phyloP scores from a whole-genome alignment of 768 basidiomycete species.

The Russula virescens region DNA sequence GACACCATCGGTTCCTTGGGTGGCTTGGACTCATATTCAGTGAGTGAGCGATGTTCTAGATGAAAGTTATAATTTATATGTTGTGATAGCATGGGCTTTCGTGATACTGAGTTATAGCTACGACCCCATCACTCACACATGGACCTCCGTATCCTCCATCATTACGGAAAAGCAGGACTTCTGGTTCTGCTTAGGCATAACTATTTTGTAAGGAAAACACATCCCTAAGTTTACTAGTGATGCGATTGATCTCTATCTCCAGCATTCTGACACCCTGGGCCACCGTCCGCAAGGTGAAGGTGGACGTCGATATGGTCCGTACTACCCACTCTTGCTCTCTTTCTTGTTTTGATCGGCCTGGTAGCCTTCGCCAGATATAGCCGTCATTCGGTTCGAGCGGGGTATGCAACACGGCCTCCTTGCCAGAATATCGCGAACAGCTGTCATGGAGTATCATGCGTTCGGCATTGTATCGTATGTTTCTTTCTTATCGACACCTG shows the following conservation, averaged over 20 bases:
- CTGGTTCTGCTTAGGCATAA: slow-evolving; percentile 73
- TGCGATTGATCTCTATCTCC: slow-evolving; percentile 2
- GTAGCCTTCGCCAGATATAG: slow-evolving; percentile 75
- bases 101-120: slow-evolving; percentile 64
- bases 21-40: slow-evolving; percentile 55
- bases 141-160: slow-evolving; percentile 49
- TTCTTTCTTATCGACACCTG: neutral
- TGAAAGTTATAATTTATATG: no score
- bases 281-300: slow-evolving; percentile 63
- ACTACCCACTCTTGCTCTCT: neutral
- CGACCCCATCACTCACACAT: slow-evolving; percentile 47
- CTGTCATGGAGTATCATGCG: slow-evolving; percentile 77
- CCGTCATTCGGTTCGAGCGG: slow-evolving; percentile 70
- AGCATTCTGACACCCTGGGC: slow-evolving; percentile 73
- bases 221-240: neutral
- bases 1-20: slow-evolving; percentile 73
- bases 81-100: slow-evolving; percentile 48
- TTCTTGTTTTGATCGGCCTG: neutral
- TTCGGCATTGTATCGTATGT: slow-evolving; percentile 73
- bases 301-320: slow-evolving; percentile 71
- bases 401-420: slow-evolving; percentile 83
- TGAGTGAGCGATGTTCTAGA: slow-evolving; percentile 31
- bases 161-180: slow-evolving; percentile 67
- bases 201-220: slow-evolving; percentile 50
- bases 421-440: slow-evolving; percentile 64